Evolutionary conservation across 1,139 yeast species (phyloP).

Genomic region (Debaryomyces coudertii): DNA sequence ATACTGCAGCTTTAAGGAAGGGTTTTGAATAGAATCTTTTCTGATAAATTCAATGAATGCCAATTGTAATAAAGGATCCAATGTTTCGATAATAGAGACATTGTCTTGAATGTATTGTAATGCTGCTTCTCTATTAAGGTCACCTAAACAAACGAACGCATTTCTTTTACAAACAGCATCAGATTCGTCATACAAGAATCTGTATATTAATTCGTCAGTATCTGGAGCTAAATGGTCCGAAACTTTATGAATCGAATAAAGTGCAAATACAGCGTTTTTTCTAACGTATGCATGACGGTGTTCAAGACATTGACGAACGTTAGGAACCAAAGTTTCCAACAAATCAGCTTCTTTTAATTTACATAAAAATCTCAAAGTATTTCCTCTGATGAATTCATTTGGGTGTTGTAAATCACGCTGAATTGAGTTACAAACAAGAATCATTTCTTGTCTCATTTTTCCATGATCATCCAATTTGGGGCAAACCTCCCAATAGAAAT

Average conservation of each 20-base stretch:
- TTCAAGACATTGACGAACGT: constrained; percentile 86
- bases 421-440: constrained; percentile 95
- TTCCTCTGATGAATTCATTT: constrained; percentile 94
- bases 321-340: constrained; percentile 93
- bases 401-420: constrained; percentile 98
- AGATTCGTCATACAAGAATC: constrained; percentile 76
- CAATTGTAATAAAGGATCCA: constrained; percentile 85
- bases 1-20: constrained; percentile 71
- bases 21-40: constrained; percentile 68
- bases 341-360: constrained; percentile 92
- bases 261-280: constrained; percentile 93
- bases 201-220: constrained; percentile 80
- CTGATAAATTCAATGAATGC: constrained; percentile 91
- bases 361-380: constrained; percentile 86
- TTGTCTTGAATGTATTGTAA: constrained; percentile 79
- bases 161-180: constrained; percentile 96
- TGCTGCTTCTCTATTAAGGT: constrained; percentile 83
- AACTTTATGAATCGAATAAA: constrained; percentile 78
- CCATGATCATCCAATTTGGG: constrained; percentile 89
- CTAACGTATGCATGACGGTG: constrained; percentile 98
- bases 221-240: constrained; percentile 91
- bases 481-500: constrained; percentile 98
- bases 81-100: constrained; percentile 59
- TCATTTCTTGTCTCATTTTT: constrained; percentile 96
- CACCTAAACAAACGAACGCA: constrained; percentile 87